Base-by-base conservation (phyloP, 176 grass and related monocot genomes). In the Stipa capillata region DNA sequence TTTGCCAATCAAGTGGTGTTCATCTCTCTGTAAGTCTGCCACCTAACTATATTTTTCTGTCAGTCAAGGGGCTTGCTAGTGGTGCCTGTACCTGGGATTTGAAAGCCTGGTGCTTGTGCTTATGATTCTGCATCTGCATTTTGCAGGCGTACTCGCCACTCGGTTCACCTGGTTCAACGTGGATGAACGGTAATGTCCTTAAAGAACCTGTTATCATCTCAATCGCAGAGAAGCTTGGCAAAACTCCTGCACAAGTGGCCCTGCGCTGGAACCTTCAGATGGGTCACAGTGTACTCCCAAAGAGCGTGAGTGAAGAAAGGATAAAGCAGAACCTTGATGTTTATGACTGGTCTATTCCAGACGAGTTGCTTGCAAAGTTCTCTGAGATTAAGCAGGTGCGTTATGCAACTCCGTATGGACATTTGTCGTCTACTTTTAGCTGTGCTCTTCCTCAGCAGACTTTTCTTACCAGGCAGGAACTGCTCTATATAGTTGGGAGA, bases 251-350 rank as follows among this genome's bases (percentile, higher is more conserved):
- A 23, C 89, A 91, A 76, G 47, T 94, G 35, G 89, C 83, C 3
- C 77, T 94, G 8, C 64, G 81, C 10, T 91, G 92, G 92, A 85
- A 85, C 8, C 71, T 94, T 80, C 92, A 91, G 35, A 82, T 85
- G 86, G 92, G 92, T 5, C 89, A 94, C 29, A 91, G 70, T 58
- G 83, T 94, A n/a, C 79, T 91, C 50, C 92, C 92, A 54, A 94
- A 94, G 81, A 94, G 89, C 49, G 80, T 66, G 1, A 89, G 50
- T 27, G 86, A 91, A 21, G 40, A 67, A 81, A 91, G 89, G 77
- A 91, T 94, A 48, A 94, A 87, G 54, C 76, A 89, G 69, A 94
- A 91, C 57, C 50, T 87, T 48, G 73, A 91, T 45, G 23, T 91
- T 48, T 89, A 72, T 80, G 86, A 80, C 75, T 94, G 92, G 92